These are phyloP conservation scores for Chamaecrista fasciculata DNA, from an alignment of 306 rosid species.

Conservation along the genomic window DNA sequence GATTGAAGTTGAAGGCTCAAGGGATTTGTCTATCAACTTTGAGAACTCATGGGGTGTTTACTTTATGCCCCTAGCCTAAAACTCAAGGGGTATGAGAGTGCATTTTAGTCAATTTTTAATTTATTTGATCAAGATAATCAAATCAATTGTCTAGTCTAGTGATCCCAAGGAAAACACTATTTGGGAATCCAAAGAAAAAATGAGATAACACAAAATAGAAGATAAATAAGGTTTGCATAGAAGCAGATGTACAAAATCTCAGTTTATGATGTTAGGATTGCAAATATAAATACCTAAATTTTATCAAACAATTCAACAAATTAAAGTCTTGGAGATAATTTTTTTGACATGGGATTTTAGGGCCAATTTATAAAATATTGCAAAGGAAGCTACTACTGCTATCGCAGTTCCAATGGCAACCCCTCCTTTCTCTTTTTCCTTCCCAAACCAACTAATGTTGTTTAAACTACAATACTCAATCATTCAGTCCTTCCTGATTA, in stretches of 20 bases:
- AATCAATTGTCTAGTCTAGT: background rate
- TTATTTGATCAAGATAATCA: background rate
- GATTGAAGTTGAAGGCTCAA: no score
- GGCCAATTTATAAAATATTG: background rate
- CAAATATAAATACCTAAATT: background rate
- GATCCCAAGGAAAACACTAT: slow-evolving; percentile 1
- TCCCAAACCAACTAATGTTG: background rate
- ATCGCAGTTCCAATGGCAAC: background rate
- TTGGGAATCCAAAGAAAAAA: background rate
- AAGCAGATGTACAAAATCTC: background rate
- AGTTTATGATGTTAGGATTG: background rate
- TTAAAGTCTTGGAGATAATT: background rate
- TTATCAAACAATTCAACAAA: background rate
- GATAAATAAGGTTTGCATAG: background rate
- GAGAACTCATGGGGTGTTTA: no score
- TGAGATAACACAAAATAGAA: background rate
- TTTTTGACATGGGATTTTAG: background rate
- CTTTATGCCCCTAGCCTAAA: no score
- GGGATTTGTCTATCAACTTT: no score
- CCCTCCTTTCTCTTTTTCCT: background rate
- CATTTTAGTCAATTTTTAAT: background rate
- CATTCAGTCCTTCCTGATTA: background rate
- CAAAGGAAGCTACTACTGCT: background rate
- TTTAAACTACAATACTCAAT: background rate
- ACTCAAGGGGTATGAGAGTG: no score